These are phyloP conservation scores for Saccharomyces pastorianus DNA, from an alignment of 1,139 yeast genomes.

Conservation along the genomic window DNA sequence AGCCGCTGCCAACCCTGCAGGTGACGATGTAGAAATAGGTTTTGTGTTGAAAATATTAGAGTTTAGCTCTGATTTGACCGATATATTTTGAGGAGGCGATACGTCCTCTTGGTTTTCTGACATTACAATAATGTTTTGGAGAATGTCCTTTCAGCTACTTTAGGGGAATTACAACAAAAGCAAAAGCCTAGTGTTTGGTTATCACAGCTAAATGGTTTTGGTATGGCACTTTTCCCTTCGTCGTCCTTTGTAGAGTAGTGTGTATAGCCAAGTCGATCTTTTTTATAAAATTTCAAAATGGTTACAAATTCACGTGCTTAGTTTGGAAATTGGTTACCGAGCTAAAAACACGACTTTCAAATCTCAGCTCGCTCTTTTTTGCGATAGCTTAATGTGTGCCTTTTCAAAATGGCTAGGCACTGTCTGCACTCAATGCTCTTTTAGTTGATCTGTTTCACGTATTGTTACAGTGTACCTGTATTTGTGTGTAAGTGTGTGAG, in stretches of 20 bases:
- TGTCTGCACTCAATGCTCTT: background rate
- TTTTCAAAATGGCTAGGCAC: background rate
- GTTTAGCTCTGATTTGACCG: slow-evolving; percentile 2
- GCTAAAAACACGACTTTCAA: background rate
- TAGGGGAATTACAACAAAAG: background rate
- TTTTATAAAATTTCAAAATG: background rate
- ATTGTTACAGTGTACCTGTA: background rate
- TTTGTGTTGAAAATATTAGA: slow-evolving; percentile 6
- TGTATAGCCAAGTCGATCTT: background rate
- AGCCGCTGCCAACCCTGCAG: slow-evolving; percentile 88
- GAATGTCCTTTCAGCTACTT: too few relatives aligned
- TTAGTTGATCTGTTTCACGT: background rate
- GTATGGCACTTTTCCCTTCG: too few relatives aligned
- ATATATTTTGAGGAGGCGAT: background rate
- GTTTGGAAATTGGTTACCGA: background rate
- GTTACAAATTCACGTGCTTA: slow-evolving; percentile 1
- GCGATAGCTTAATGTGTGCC: background rate
- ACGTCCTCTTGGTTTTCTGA: background rate
- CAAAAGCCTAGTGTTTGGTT: background rate
- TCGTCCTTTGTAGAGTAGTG: too few relatives aligned
- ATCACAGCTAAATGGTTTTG: too few relatives aligned
- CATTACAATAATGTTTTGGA: background rate
- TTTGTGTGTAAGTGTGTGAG: background rate
- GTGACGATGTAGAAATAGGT: slow-evolving; percentile 64
- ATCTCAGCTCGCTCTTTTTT: background rate